Evolutionary conservation across 163 green algal species (phyloP).

Genomic region (Prototheca wickerhamii): DNA sequence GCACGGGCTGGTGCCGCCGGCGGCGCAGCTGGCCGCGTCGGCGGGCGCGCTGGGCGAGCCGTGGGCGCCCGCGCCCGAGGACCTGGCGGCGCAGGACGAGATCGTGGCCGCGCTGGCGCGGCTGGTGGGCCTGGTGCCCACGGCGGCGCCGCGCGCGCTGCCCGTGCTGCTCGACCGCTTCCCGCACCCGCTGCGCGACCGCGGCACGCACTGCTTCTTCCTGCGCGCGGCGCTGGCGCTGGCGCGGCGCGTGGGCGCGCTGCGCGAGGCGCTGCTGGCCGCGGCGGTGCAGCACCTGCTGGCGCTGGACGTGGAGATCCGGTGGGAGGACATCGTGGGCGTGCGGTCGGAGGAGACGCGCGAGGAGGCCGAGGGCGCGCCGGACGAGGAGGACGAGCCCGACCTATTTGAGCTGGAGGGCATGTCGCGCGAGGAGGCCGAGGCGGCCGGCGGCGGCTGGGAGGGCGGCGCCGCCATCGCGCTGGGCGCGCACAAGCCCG

Average conservation of each 20-base stretch:
- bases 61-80: constrained; percentile 23
- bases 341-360: constrained; percentile 32
- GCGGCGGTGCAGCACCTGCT: constrained; percentile 64
- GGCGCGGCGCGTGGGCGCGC: constrained; percentile 20
- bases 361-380: constrained; percentile 47
- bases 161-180: constrained; percentile 46
- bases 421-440: not conserved
- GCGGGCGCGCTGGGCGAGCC: constrained; percentile 17
- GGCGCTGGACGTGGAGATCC: constrained; percentile 78
- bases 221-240: constrained; percentile 51
- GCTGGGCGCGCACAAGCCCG: not conserved
- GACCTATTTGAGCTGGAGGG: constrained; percentile 86
- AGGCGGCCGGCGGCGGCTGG: constrained; percentile 48
- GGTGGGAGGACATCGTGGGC: constrained; percentile 80
- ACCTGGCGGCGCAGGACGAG: constrained; percentile 32
- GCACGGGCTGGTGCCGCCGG: constrained; percentile 55
- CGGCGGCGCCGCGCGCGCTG: constrained; percentile 45
- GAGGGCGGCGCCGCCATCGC: constrained; percentile 36
- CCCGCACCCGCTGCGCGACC: constrained; percentile 60
- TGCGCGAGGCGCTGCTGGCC: constrained; percentile 55
- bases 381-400: constrained; percentile 34
- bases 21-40: constrained; percentile 12
- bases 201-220: constrained; percentile 63
- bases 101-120: constrained; percentile 28
- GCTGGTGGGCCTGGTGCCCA: constrained; percentile 63